These are phyloP conservation scores for Leishmania guyanensis DNA, from an alignment of 208 protist species.

Conservation along the genomic window DNA sequence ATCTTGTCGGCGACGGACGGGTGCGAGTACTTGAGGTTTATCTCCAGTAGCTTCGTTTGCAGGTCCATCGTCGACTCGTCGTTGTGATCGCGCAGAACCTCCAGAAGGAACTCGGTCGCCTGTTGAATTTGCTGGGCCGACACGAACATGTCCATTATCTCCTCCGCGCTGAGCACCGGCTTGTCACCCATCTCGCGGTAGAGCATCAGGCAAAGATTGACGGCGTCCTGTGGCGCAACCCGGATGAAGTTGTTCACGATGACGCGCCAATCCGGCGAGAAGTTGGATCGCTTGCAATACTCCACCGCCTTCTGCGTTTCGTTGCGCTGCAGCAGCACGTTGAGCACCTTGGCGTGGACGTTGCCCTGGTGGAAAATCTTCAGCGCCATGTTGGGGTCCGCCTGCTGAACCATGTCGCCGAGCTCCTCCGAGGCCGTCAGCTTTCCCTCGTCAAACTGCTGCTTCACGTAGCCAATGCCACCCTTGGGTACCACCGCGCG, in stretches of 20 bases:
- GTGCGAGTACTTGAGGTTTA: constrained; percentile 98
- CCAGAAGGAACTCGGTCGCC: constrained; percentile 97
- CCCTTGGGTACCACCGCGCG: constrained; percentile 94
- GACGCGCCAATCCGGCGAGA: constrained; percentile 95
- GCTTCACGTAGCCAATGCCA: constrained; percentile 93
- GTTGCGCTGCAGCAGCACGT: constrained; percentile 94
- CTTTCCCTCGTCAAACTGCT: constrained; percentile 99
- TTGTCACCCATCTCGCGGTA: constrained; percentile 76
- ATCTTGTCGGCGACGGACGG: constrained; percentile 99
- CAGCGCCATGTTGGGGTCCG: constrained; percentile 94
- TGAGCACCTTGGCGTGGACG: constrained; percentile 94
- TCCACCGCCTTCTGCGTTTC: constrained; percentile 97
- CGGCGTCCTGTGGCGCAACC: constrained; percentile 92
- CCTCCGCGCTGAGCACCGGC: constrained; percentile 81
- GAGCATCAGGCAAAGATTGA: constrained; percentile 93
- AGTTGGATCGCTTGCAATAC: constrained; percentile 97
- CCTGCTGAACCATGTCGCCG: constrained; percentile 95
- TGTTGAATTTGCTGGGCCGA: constrained; percentile 95
- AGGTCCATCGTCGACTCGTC: constrained; percentile 93
- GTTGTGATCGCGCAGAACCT: constrained; percentile 94
- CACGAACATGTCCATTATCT: constrained; percentile 97
- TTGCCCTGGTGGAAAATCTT: constrained; percentile 97
- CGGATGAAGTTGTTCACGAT: constrained; percentile 94
- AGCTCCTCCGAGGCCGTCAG: constrained; percentile 98
- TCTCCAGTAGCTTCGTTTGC: constrained; percentile 99